These are phyloP conservation scores for Apocynum venetum DNA, from an alignment of 257 asterid genomes.

Conservation along the genomic window DNA sequence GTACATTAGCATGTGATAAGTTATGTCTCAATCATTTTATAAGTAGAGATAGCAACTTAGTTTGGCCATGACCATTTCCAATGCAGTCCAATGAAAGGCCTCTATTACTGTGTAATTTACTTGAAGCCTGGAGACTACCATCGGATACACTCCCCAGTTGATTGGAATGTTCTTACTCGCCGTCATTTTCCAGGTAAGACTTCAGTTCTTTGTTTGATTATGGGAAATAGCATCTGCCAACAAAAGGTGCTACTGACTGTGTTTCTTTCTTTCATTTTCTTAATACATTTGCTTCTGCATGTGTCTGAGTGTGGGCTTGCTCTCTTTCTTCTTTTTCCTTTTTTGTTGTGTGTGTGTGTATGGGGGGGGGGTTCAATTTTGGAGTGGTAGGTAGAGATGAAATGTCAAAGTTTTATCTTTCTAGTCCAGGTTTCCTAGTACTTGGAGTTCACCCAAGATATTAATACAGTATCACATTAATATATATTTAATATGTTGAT, in stretches of 20 bases:
- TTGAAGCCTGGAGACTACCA: constrained; percentile 98
- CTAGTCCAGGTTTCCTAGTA: neutral
- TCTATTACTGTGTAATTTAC: constrained; percentile 94
- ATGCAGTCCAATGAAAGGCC: constrained; percentile 82
- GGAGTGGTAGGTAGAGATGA: neutral
- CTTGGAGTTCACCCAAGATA: neutral
- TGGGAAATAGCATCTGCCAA: neutral
- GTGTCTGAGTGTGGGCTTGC: neutral
- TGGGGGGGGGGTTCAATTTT: neutral
- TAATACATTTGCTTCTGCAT: neutral
- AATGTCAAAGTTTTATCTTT: neutral
- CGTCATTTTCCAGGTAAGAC: constrained; percentile 81
- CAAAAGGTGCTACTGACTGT: neutral
- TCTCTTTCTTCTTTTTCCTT: neutral
- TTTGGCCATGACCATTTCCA: neutral
- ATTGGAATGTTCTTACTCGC: constrained; percentile 74
- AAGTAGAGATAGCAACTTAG: constrained; percentile 11
- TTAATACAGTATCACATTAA: neutral
- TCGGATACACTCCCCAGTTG: constrained; percentile 90
- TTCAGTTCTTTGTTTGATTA: neutral
- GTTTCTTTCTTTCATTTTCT: constrained; percentile 1
- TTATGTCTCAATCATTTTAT: constrained; percentile 1
- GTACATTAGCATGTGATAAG: neutral
- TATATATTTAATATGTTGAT: neutral
- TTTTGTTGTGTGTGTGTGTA: no score